Evolutionary conservation across 441 rosid genomes (phyloP), one percentile per base, ranked within the genome.

Genomic region (Viola pubescens): DNA sequence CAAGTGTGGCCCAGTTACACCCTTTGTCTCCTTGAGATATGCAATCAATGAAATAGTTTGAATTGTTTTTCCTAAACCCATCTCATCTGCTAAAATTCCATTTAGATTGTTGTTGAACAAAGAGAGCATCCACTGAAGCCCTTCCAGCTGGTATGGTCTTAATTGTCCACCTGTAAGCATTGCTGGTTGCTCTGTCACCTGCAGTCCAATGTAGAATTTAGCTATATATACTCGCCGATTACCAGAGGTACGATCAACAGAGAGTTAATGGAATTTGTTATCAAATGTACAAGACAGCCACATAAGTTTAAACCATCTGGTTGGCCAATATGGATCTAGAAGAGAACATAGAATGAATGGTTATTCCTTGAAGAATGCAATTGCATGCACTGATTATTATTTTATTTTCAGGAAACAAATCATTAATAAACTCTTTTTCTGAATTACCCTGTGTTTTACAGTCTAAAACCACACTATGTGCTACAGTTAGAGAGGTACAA

Each of bases 91-190:
- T 80, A 95, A 82, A 73, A 95, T 91, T 57, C 99, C 99, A 71
- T 95, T 95, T 49, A 95, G 85, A 71, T 91, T 87, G 84, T 95
- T 95, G 75, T 95, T 95, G 75, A 81, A 95, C 72, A 95, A 75
- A 57, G 99, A 95, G 34, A 95, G 77, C 99, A 95, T 95, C 99
- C 99, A 91, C 46, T 95, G 99, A 66, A 95, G 99, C 58, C 99
- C 99, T 80, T 95, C 99, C 65, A 95, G 34, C 70, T 95, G 99
- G 81, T 95, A 95, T 10, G 89, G 3, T 70, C 99, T 79, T 71
- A 95, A 79, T 75, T 81, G 96, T 73, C 99, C 99, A 76, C 99
- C 96, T 77, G 82, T 76, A 75, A 95, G 96, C 67, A 83, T 81
- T 48, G 91, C 68, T 26, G 99, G 99, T 69, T 94, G 99, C 88